Conservation (phyloP, 108 stramenopile species). For the Pseudonitzschia multiseries region DNA sequence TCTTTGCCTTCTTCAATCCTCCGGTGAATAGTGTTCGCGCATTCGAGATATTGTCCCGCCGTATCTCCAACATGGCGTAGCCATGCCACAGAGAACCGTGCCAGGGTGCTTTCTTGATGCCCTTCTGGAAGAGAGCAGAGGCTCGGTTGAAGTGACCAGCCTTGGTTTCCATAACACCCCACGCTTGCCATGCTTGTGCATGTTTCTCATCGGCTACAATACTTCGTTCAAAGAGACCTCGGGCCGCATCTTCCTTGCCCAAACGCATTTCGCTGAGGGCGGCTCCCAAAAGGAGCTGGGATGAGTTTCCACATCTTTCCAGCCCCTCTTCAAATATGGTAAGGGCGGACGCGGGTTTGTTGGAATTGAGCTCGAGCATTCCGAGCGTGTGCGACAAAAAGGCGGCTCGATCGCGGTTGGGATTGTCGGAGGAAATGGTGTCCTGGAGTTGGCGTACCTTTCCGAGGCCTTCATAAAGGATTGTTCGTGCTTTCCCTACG, state of each 20-base stretch:
- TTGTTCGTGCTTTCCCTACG: background rate
- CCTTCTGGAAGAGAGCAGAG: constrained; percentile 69
- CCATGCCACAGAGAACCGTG: constrained; percentile 86
- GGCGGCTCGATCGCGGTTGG: constrained; percentile 53
- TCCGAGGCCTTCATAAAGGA: constrained; percentile 44
- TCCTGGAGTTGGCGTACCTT: constrained; percentile 45
- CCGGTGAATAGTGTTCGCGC: constrained; percentile 69
- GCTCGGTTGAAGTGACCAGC: constrained; percentile 74
- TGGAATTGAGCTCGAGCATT: constrained; percentile 79
- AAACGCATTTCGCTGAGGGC: constrained; percentile 76
- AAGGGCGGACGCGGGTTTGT: constrained; percentile 57
- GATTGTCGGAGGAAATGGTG: constrained; percentile 39
- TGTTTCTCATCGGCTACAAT: constrained; percentile 59
- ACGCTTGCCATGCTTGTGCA: constrained; percentile 88
- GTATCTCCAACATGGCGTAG: constrained; percentile 63
- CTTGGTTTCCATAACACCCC: constrained; percentile 87
- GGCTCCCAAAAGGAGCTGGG: constrained; percentile 72
- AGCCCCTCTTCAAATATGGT: constrained; percentile 65
- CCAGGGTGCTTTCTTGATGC: constrained; percentile 63
- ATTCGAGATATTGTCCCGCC: constrained; percentile 54
- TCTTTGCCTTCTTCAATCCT: constrained; percentile 66
- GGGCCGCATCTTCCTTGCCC: constrained; percentile 68
- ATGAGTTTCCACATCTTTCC: constrained; percentile 60
- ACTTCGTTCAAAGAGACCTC: constrained; percentile 64
- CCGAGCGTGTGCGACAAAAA: constrained; percentile 84